Evolutionary conservation across 2,329 filamentous ascomycete species (phyloP), one percentile per base, ranked within the genome.

Genomic region (Cytospora paraplurivora): DNA sequence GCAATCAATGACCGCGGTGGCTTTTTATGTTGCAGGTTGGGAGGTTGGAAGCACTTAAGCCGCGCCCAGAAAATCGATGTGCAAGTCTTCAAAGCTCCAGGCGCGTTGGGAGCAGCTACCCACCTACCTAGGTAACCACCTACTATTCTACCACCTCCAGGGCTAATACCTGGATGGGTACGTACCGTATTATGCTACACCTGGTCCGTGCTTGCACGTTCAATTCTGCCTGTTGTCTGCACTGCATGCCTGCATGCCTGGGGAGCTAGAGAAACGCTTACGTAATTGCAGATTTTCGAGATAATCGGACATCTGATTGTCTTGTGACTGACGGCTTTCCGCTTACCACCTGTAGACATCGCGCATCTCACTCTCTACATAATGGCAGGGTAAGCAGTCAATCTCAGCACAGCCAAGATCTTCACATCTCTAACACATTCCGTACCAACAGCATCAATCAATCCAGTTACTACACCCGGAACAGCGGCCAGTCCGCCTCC

Each of bases 401-500:
- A 53, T 12, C 27, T 33, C 34, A 21, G 4, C 49, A 50, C 7
- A 4, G 15, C n/a, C 11, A 37, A 7, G 19, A 17, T 19, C 17
- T 33, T 4, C 11, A 19, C 6, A 8, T 12, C 15, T 37, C 8
- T 34, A 17, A 33, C 37, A 37, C 32, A 38, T n/a, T 3, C 10
- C 53, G 17, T 44, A 10, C 50, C 34, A 4, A 19, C 64, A 79
- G 76, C 69, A 78, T 80, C 71, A 77, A 79, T 69, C 81, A 78
- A 67, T 80, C 79, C 51, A 93, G 92, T 68, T 99, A 99, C 84
- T 99, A 98, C 82, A 91, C 97, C 78, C 88, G 88, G 74, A 85
- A 90, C 73, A 91, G 91, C 79, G 88, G 90, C 68, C 93, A 96
- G 77, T 91, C 91, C 66, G 89, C 93, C 56, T 91, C 96, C 62